A percentile compares a stretch with the other conserved stretches of the same genome.
Evolutionary conservation across 225 moss, liverwort and hornwort species (phyloP).

Genomic region (Polytrichum formosum): DNA sequence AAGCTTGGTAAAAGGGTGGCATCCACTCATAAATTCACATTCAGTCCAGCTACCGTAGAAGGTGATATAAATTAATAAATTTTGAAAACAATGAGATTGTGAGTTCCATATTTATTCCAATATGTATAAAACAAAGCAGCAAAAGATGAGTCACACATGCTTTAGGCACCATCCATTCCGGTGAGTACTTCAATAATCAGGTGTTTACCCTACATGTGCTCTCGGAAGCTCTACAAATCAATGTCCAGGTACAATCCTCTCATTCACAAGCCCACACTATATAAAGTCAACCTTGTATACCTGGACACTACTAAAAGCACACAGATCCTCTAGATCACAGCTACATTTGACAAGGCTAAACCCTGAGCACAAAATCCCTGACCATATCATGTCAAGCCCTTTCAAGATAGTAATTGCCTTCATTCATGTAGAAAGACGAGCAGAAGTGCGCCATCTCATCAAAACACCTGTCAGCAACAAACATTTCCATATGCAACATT

Average conservation of each 20-base stretch:
- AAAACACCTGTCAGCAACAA: slow-evolving; percentile 1
- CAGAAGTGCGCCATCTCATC: background rate
- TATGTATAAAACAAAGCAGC: slow-evolving; percentile 1
- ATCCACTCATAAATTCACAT: no score
- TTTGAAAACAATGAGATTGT: no score
- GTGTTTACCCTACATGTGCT: background rate
- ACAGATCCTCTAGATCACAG: background rate
- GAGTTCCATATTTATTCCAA: background rate
- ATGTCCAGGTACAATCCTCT: background rate
- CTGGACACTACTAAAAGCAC: background rate
- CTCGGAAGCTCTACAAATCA: background rate
- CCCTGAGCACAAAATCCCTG: background rate
- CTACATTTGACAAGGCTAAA: background rate
- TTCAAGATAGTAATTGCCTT: background rate
- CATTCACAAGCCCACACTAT: background rate
- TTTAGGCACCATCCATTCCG: background rate
- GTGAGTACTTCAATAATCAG: background rate
- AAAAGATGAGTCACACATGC: background rate
- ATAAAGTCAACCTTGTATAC: background rate
- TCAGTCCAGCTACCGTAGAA: no score
- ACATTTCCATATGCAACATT: background rate
- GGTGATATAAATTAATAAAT: no score
- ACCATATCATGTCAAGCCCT: background rate
- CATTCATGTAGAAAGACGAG: background rate
- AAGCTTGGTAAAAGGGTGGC: no score